Base-by-base conservation (phyloP, 2,329 filamentous ascomycete genomes). In the Xylariaceae sp. region DNA sequence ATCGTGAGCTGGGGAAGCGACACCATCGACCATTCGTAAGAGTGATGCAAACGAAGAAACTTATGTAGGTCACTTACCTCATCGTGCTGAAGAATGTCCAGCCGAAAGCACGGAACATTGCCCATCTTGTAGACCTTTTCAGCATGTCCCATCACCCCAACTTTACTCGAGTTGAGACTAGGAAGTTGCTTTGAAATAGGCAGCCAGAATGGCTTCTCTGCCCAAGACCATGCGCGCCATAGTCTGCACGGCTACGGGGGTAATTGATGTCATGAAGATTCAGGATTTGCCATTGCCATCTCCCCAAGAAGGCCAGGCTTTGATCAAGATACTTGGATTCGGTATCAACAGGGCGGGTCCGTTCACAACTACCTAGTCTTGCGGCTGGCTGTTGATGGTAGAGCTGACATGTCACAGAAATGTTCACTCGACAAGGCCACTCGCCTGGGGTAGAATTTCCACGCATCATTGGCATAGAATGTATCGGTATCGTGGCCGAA, bases 401-500 rank as follows among this genome's bases (percentile, higher is more conserved):
- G n/a, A 31, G 26, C 34, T 48, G 41, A 47, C 39, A 17, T 38
- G 19, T 18, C 15, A 63, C 62, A 37, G 68, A 72, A 45, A 58
- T 72, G 44, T 71, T 67, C 60, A 73, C 69, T 7, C 65, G 69
- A 11, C 66, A 68, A 43, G 69, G 68, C 26, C 60, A 66, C 51
- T 66, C 62, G 6, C 64, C 63, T 6, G 55, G 50, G 12, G 59
- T 72, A 33, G 34, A 50, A 7, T 69, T 71, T 39, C 68, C 70
- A 1, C 65, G 66, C 29, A 61, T 73, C 28, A 54, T 72, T 3
- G 69, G 71, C 30, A 73, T 73, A 49, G 71, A 74, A 56, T 68
- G 66, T 15, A 57, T 63, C 8, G 71, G 71, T 2, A 47, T 58
- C 7, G 62, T 72, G 3, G 67, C 60, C 13, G 49, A 54, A n/a